Conservation (phyloP, 2,329 filamentous ascomycete species). For the Fusarium goolgardi region DNA sequence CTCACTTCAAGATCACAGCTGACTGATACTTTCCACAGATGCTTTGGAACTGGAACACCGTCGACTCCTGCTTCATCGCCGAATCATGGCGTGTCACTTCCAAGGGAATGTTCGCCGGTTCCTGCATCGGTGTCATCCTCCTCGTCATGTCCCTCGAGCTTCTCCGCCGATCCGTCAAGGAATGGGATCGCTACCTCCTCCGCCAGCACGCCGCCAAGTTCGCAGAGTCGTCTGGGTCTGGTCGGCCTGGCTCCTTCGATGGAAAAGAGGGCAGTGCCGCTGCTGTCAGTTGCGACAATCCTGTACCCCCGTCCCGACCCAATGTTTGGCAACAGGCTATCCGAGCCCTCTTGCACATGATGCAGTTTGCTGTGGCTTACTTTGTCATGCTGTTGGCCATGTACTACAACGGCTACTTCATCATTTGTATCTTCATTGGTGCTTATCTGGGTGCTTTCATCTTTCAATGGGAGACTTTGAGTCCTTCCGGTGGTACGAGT, state of each 20-base stretch:
- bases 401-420: constrained; percentile 78
- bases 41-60: constrained; percentile 83
- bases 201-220: constrained; percentile 60
- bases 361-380: constrained; percentile 80
- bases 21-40: constrained; percentile 62
- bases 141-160: constrained; percentile 79
- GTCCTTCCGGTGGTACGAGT: constrained; percentile 48
- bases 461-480: constrained; percentile 75
- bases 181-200: constrained; percentile 77
- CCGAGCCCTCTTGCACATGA: constrained; percentile 74
- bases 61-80: constrained; percentile 78
- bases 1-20: background rate
- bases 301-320: constrained; percentile 61
- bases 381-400: constrained; percentile 74
- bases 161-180: constrained; percentile 75
- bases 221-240: constrained; percentile 25
- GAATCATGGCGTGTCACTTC: constrained; percentile 76
- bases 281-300: constrained; percentile 16
- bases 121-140: constrained; percentile 81
- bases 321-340: constrained; percentile 73
- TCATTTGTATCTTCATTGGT: constrained; percentile 84
- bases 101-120: constrained; percentile 78
- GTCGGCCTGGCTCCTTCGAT: constrained; percentile 30
- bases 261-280: constrained; percentile 39
- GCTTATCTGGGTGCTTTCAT: constrained; percentile 77